phyloP scores from a whole-genome alignment of 129 eudicot species.

The Flaveria linearis region DNA sequence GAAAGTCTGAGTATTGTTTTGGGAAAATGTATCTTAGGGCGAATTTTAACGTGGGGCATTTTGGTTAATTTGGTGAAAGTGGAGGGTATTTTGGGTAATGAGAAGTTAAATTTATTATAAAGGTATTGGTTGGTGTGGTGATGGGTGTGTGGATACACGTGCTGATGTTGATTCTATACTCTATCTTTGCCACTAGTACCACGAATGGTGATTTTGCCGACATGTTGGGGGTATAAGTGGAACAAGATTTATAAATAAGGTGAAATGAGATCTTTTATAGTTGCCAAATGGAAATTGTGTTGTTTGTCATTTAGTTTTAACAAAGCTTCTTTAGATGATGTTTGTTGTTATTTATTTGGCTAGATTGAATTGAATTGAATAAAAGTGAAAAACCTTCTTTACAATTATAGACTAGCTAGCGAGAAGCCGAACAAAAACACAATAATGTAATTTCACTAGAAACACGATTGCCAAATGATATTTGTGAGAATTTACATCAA shows the following conservation, averaged over 20 bases:
- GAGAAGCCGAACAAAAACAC: too few species aligned
- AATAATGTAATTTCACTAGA: too few species aligned
- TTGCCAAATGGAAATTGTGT: too few species aligned
- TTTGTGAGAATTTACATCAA: too few species aligned
- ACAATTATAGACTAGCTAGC: too few species aligned
- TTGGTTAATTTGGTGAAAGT: conserved; percentile 23
- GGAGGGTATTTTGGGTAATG: conserved; percentile 12
- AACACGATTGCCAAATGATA: too few species aligned
- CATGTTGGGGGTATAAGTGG: conserved; percentile 12
- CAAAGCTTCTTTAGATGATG: too few species aligned
- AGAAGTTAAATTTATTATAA: not conserved
- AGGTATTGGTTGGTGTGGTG: conserved; percentile 26
- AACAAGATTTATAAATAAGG: not conserved
- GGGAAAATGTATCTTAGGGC: conserved; percentile 8
- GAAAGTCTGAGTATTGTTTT: conserved; percentile 4
- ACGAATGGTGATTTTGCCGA: conserved; percentile 6
- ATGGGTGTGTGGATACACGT: conserved; percentile 1
- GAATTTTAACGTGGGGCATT: conserved; percentile 20
- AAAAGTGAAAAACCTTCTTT: too few species aligned
- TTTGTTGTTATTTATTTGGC: too few species aligned
- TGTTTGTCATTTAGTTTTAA: too few species aligned
- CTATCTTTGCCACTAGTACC: conserved; percentile 8
- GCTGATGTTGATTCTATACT: conserved; percentile 7
- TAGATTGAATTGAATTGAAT: too few species aligned
- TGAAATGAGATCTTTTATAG: too few species aligned